These are phyloP conservation scores for Daldinia decipiens DNA, from an alignment of 495 filamentous ascomycete genomes.

Conservation along the genomic window DNA sequence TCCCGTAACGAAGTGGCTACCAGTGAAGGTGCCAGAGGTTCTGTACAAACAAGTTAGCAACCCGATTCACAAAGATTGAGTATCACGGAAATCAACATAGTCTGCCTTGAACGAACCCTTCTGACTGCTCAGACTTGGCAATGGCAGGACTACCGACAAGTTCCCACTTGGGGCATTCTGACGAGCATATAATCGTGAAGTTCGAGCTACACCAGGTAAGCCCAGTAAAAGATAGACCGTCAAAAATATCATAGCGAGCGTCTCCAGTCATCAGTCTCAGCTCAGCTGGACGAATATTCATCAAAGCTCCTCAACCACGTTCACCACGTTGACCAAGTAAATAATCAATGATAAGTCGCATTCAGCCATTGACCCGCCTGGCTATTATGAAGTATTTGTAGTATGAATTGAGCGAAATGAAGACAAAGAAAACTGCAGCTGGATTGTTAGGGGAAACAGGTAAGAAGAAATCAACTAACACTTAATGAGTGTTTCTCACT, in stretches of 20 bases:
- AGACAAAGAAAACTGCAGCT: constrained; percentile 7
- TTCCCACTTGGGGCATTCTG: constrained; percentile 42
- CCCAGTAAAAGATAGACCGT: constrained; percentile 30
- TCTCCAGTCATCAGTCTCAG: constrained; percentile 29
- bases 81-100: constrained; percentile 13
- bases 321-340: constrained; percentile 11
- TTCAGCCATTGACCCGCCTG: constrained; percentile 36
- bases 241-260: constrained; percentile 33
- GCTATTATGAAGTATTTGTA: constrained; percentile 26
- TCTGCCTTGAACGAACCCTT: constrained; percentile 33
- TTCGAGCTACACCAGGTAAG: constrained; percentile 42
- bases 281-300: constrained; percentile 26
- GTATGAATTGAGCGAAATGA: constrained; percentile 21
- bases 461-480: constrained; percentile 28
- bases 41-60: constrained; percentile 30
- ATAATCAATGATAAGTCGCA: constrained; percentile 24
- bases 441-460: background rate
- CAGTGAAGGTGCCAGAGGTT: constrained; percentile 37
- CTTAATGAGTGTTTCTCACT: constrained; percentile 25
- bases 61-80: background rate
- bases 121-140: constrained; percentile 27
- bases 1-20: constrained; percentile 27
- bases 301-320: constrained; percentile 25
- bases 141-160: constrained; percentile 26
- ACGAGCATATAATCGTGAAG: constrained; percentile 29